Conservation (phyloP, 495 filamentous ascomycete genomes). For the Penicillium egyptiacum region DNA sequence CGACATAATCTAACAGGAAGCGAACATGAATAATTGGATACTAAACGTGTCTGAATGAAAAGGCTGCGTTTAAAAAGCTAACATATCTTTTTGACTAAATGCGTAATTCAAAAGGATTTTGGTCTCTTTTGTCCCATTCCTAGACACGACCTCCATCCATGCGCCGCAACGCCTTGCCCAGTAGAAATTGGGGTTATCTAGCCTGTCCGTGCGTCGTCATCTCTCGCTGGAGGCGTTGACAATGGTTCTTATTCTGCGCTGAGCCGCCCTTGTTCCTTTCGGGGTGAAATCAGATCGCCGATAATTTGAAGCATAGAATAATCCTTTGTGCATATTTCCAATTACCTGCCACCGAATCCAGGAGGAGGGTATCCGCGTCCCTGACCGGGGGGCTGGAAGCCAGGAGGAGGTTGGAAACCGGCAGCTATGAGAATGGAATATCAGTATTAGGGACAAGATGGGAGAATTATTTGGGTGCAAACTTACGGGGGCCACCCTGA, state of each 20-base stretch:
- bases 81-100: constrained; percentile 35
- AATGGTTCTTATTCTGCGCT: constrained; percentile 9
- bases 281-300: constrained; percentile 21
- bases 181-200: constrained; percentile 36
- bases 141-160: constrained; percentile 42
- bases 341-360: constrained; percentile 76
- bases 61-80: constrained; percentile 19
- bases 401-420: constrained; percentile 69
- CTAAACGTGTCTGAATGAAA: neutral
- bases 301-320: constrained; percentile 25
- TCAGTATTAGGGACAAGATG: constrained; percentile 19
- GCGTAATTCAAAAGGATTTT: constrained; percentile 30
- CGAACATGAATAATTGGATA: neutral
- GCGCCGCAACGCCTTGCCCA: constrained; percentile 52
- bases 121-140: constrained; percentile 33
- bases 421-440: constrained; percentile 38
- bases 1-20: neutral
- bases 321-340: constrained; percentile 21
- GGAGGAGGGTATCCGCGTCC: constrained; percentile 71
- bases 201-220: constrained; percentile 17
- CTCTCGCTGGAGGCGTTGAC: constrained; percentile 11
- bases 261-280: constrained; percentile 11
- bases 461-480: constrained; percentile 5
- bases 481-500: constrained; percentile 62
- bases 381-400: constrained; percentile 62